A percentile compares a stretch with the other conserved stretches of the same genome.
phyloP scores from a whole-genome alignment of 441 rosid species.

The Flueggea neowawraea region DNA sequence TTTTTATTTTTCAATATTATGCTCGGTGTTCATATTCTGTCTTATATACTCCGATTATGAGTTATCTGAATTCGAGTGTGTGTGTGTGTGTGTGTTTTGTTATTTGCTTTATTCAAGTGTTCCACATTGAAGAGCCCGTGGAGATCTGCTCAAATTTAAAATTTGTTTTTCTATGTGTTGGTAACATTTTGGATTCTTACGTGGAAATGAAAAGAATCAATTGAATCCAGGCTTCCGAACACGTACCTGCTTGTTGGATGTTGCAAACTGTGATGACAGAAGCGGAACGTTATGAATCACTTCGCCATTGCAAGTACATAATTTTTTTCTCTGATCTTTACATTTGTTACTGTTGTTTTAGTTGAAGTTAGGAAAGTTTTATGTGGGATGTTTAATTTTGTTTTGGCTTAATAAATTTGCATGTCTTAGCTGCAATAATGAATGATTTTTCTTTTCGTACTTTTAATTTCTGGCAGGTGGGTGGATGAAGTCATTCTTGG shows the following conservation, averaged over 20 bases:
- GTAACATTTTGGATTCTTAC: too few species aligned
- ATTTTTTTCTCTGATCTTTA: not conserved
- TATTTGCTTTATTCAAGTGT: too few species aligned
- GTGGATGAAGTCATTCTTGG: slow-evolving; percentile 81
- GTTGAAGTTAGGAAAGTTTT: not conserved
- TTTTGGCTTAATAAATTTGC: not conserved
- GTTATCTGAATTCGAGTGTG: too few species aligned
- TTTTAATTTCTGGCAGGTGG: slow-evolving; percentile 45
- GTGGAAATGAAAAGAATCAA: not conserved
- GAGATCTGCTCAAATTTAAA: not conserved
- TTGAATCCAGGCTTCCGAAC: slow-evolving; percentile 55
- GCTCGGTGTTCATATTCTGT: too few species aligned
- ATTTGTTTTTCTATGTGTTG: not conserved
- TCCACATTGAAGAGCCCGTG: not conserved
- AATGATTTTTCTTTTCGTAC: not conserved
- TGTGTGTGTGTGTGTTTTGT: too few species aligned
- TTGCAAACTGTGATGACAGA: slow-evolving; percentile 78
- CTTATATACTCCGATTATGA: too few species aligned
- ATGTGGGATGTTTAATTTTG: not conserved
- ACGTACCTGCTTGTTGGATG: slow-evolving; percentile 76
- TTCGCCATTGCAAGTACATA: slow-evolving; percentile 84
- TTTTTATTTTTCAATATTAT: not conserved
- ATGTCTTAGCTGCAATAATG: not conserved
- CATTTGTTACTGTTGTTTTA: not conserved
- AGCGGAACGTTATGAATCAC: slow-evolving; percentile 71